These are phyloP conservation scores for Xerocomellus amylosporus DNA, from an alignment of 768 basidiomycete species.

Conservation along the genomic window DNA sequence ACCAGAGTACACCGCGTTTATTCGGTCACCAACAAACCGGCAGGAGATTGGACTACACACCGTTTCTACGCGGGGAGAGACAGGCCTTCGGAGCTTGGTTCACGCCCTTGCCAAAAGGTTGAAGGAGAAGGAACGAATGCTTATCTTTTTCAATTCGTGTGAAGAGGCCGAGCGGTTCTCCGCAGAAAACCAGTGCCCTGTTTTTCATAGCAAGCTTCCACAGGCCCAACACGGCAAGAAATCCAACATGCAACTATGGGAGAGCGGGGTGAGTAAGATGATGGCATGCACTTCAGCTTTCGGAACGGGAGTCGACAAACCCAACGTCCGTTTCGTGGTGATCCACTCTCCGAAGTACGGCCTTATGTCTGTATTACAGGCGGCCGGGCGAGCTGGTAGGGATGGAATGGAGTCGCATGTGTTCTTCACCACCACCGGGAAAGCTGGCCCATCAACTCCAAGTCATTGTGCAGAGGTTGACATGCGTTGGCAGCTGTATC, in stretches of 20 bases:
- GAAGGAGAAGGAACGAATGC: background rate
- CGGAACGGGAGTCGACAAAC: background rate
- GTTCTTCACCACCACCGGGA: background rate
- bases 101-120: background rate
- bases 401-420: background rate
- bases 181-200: background rate
- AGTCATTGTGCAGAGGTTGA: background rate
- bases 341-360: background rate
- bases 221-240: background rate
- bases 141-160: background rate
- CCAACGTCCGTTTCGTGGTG: background rate
- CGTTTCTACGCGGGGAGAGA: background rate
- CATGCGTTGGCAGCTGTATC: background rate
- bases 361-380: background rate
- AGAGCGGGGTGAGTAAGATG: background rate
- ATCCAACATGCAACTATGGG: background rate
- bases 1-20: background rate
- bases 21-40: background rate
- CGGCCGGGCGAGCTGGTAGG: background rate
- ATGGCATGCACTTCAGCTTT: constrained; percentile 6
- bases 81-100: background rate
- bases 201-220: constrained; percentile 4
- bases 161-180: background rate
- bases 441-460: background rate
- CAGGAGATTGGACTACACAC: constrained; percentile 1